Percentiles rank a stretch among this genome's conserved stretches.
These are phyloP conservation scores for Diatrype stigma DNA, from an alignment of 2,329 filamentous ascomycete genomes.

Conservation along the genomic window DNA sequence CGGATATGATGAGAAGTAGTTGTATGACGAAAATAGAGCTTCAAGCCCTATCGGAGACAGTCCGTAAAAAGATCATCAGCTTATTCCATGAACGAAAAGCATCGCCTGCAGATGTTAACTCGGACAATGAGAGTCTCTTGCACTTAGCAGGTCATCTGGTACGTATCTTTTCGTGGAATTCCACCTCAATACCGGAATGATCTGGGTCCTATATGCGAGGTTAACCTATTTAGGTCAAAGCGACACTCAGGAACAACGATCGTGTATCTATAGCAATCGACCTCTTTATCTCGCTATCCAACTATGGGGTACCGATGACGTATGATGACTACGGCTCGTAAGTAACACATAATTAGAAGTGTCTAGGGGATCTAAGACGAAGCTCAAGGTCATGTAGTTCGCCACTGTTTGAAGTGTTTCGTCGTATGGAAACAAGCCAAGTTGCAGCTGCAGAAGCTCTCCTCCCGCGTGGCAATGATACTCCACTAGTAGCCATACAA, in stretches of 20 bases:
- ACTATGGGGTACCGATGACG: background rate
- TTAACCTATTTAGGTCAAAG: background rate
- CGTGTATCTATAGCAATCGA: background rate
- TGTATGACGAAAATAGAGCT: background rate
- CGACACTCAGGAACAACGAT: too few relatives aligned
- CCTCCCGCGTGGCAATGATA: background rate
- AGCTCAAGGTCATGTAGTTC: background rate
- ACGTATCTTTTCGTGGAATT: background rate
- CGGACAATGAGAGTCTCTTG: background rate
- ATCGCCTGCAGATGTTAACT: background rate
- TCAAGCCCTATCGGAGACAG: background rate
- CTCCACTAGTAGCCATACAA: too few relatives aligned
- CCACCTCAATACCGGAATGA: background rate
- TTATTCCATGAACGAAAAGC: background rate
- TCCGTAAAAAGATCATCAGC: background rate
- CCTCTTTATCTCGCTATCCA: background rate
- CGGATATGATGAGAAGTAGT: background rate
- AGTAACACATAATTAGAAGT: background rate
- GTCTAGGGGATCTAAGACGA: background rate
- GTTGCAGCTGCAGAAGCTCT: background rate
- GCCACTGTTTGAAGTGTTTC: too few relatives aligned
- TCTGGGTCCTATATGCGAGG: background rate
- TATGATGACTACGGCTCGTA: background rate
- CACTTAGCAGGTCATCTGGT: background rate
- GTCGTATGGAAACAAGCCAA: too few relatives aligned